Evolutionary conservation across 2,329 filamentous ascomycete genomes (phyloP).

Genomic region (Cytospora leucostoma): DNA sequence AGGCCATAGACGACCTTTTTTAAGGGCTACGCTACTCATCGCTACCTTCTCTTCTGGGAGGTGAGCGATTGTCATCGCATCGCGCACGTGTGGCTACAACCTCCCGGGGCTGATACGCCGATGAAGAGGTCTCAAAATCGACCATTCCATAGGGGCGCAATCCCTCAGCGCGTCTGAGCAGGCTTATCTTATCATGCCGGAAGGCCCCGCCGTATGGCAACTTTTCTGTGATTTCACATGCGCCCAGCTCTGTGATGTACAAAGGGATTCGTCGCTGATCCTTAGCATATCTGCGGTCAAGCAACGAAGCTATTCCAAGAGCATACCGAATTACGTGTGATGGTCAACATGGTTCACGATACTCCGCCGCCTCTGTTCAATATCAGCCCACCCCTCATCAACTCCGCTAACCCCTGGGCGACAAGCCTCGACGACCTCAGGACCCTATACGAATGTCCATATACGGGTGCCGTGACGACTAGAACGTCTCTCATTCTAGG

Average conservation of each 20-base stretch:
- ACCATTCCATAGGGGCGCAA: not conserved
- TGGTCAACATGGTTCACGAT: constrained; percentile 7
- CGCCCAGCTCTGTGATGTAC: not conserved
- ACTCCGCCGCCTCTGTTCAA: constrained; percentile 48
- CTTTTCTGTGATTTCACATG: not conserved
- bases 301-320: not conserved
- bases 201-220: constrained; percentile 12
- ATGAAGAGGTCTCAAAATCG: constrained; percentile 9
- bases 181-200: constrained; percentile 26
- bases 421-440: constrained; percentile 64
- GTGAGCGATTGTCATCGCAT: not conserved
- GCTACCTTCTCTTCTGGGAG: not conserved
- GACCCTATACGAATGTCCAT: constrained; percentile 59
- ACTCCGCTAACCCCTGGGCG: constrained; percentile 77
- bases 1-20: constrained; percentile 83
- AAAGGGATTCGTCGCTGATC: not conserved
- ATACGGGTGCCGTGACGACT: constrained; percentile 74
- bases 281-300: not conserved
- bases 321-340: not conserved
- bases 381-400: constrained; percentile 68
- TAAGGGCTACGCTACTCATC: constrained; percentile 39
- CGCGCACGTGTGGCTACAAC: not conserved
- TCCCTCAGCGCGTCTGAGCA: not conserved
- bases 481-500: constrained; percentile 67
- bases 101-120: not conserved